phyloP scores from a whole-genome alignment of 257 asterid species.

The Nicotiana benthamiana region DNA sequence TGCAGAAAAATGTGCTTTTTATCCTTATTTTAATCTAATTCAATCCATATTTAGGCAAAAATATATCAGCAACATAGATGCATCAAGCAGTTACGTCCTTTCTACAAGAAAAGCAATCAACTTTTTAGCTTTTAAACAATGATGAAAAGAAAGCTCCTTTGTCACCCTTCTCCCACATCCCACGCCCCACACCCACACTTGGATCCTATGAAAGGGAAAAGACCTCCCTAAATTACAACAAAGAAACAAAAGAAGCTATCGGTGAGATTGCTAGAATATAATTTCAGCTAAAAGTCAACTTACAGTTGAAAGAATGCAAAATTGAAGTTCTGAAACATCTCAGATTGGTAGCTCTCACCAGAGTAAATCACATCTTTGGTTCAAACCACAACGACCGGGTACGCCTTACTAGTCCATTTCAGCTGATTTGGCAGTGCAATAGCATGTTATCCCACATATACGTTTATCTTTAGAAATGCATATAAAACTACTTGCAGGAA shows the following conservation, averaged over 20 bases:
- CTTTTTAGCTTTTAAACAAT: background rate
- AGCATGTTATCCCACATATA: background rate
- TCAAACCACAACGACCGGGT: background rate
- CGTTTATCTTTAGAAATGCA: background rate
- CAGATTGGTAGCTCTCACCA: background rate
- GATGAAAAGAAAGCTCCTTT: background rate
- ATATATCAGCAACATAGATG: background rate
- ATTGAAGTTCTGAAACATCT: background rate
- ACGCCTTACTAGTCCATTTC: background rate
- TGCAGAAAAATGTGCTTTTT: background rate
- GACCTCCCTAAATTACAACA: background rate
- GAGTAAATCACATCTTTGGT: background rate
- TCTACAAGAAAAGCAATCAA: background rate
- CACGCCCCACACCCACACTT: background rate
- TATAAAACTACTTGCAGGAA: background rate
- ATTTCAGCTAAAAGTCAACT: background rate
- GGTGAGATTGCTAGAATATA: background rate
- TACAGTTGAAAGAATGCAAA: background rate
- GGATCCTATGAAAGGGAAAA: background rate
- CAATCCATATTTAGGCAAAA: background rate
- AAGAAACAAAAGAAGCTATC: background rate
- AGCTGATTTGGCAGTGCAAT: background rate
- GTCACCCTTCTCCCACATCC: background rate
- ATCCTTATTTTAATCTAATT: background rate
- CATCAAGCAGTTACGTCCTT: background rate